These are phyloP conservation scores for Metarhizium brunneum DNA, from an alignment of 2,329 filamentous ascomycete genomes.

Conservation along the genomic window DNA sequence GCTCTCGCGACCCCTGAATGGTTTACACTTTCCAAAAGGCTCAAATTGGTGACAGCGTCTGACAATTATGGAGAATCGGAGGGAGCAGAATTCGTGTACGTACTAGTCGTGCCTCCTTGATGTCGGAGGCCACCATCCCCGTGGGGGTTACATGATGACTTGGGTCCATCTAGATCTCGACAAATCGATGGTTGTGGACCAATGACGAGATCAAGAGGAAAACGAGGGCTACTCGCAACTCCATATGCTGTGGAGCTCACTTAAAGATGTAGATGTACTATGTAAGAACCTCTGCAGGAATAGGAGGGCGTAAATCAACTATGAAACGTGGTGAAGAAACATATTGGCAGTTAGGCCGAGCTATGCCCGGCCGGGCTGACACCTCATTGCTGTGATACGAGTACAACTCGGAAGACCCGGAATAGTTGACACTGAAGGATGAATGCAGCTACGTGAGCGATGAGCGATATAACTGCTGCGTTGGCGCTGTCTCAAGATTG, in stretches of 20 bases:
- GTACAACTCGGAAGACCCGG: too few relatives aligned
- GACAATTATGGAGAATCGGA: neutral
- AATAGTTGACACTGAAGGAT: too few relatives aligned
- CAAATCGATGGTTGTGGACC: neutral
- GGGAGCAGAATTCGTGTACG: neutral
- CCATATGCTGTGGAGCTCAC: neutral
- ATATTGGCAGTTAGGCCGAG: too few relatives aligned
- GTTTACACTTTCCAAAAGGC: neutral
- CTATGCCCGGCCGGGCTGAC: too few relatives aligned
- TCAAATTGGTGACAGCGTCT: neutral
- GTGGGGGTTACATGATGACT: neutral
- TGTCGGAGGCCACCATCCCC: neutral
- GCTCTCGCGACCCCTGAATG: neutral
- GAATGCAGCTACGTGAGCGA: too few relatives aligned
- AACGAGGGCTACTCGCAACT: neutral
- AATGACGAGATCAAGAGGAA: neutral
- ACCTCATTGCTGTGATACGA: too few relatives aligned
- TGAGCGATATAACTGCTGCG: too few relatives aligned
- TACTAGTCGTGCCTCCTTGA: neutral
- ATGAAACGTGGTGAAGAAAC: too few relatives aligned
- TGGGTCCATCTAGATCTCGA: neutral
- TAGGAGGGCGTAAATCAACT: too few relatives aligned
- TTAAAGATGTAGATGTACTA: too few relatives aligned
- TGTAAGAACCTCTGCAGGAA: too few relatives aligned
- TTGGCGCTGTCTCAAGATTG: too few relatives aligned